Evolutionary conservation across 129 eudicot species (phyloP).

Genomic region (Dittrichia graveolens): DNA sequence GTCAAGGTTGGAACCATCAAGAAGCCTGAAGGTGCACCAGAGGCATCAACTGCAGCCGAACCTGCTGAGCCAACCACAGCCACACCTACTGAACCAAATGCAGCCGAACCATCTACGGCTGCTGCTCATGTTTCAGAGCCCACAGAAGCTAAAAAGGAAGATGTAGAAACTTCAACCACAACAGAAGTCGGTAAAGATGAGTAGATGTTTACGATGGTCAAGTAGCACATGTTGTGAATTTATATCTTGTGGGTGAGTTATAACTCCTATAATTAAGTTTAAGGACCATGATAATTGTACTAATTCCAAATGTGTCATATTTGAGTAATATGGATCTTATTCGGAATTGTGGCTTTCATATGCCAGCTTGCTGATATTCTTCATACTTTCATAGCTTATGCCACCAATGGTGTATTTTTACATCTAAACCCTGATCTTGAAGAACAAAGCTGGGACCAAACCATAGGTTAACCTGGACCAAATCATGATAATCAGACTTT

Average conservation of each 20-base stretch:
- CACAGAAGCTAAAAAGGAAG: constrained; percentile 41
- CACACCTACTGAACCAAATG: constrained; percentile 17
- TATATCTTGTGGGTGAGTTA: not conserved
- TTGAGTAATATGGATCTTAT: constrained; percentile 20
- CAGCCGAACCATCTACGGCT: constrained; percentile 24
- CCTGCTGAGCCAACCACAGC: constrained; percentile 26
- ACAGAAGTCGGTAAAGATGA: constrained; percentile 28
- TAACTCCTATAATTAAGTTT: constrained; percentile 23
- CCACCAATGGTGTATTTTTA: not conserved
- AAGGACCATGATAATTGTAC: constrained; percentile 24
- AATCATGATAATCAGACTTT: not conserved
- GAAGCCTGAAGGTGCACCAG: constrained; percentile 38
- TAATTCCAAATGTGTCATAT: constrained; percentile 7
- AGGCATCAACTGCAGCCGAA: constrained; percentile 35
- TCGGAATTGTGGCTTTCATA: not conserved
- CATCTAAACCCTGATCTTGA: not conserved
- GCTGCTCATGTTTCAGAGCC: constrained; percentile 38
- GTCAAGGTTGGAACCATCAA: constrained; percentile 92
- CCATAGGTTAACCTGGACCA: not conserved
- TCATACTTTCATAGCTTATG: not conserved
- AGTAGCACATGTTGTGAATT: constrained; percentile 10
- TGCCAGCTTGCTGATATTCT: not conserved
- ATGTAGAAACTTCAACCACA: constrained; percentile 23
- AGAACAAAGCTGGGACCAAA: not conserved
- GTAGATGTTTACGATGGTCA: constrained; percentile 15